phyloP scores from a whole-genome alignment of 2,329 filamentous ascomycete species.

The Penicillium verrucosum region DNA sequence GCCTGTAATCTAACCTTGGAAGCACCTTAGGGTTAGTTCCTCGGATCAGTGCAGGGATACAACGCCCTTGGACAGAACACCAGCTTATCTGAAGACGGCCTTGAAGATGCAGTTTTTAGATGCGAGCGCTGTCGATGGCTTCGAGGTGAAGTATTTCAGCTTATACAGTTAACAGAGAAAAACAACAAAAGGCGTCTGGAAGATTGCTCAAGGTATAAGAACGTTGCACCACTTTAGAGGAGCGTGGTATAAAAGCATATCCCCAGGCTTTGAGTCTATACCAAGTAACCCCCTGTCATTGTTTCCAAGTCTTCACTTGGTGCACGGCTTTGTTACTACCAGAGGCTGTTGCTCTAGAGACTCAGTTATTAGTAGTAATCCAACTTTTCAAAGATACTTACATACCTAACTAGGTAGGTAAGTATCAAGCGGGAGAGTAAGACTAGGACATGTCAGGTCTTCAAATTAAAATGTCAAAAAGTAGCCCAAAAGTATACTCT shows the following conservation, averaged over 20 bases:
- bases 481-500: neutral
- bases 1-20: neutral
- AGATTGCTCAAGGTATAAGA: neutral
- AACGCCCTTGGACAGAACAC: neutral
- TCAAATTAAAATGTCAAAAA: neutral
- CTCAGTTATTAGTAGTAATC: too few species aligned
- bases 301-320: neutral
- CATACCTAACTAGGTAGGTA: too few species aligned
- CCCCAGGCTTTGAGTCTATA: neutral
- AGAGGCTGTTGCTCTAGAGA: too few species aligned
- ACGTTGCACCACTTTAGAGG: constrained; percentile 1
- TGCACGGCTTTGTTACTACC: neutral
- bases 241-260: neutral
- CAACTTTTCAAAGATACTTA: too few species aligned
- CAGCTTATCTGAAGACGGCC: neutral
- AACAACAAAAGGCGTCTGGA: neutral
- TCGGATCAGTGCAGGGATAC: too few species aligned
- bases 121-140: neutral
- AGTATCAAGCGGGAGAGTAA: neutral
- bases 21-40: neutral
- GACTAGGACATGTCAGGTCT: neutral
- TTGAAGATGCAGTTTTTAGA: neutral
- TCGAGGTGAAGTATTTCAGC: neutral
- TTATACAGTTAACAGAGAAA: constrained; percentile 10
- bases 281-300: too few species aligned